Base-by-base conservation (phyloP, 129 eudicot species). In the Arctium minus region DNA sequence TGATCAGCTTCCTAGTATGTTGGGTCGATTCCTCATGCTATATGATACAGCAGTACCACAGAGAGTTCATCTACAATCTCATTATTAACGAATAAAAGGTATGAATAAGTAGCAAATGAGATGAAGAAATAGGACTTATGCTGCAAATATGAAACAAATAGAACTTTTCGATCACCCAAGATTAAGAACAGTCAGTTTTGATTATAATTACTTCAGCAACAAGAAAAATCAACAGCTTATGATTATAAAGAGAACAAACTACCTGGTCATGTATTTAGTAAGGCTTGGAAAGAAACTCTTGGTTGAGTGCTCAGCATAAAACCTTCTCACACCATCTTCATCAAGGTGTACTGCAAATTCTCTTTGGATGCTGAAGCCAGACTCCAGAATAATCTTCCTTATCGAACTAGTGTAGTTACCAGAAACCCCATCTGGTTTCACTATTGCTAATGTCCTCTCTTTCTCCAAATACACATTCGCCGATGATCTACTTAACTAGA, bases 201-300 rank as follows among this genome's bases (percentile, higher is more conserved):
- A 40, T 75, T 27, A 38, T 4, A 37, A 42, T 29, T 18, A 72
- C 44, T 76, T 50, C 5, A 76, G 33, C 33, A 67, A 67, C 31
- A 64, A 64, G 9, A 36, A 37, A 71, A 37, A 13, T 39, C 36
- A 72, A 78, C 35, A 79, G 31, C 3, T 11, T 62, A 22, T 39
- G 17, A 74, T n/a, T 3, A 27, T 40, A 42, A 18, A 3, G 12
- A 18, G 3, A 60, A 62, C 2, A 50, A 44, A 35, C 29, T 87
- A 94, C 98, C 98, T 91, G 0, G 91, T 89, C 91, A 95, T 94
- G 82, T 92, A 95, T n/a, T 87, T 82, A 44, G 92, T 82, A 74
- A 92, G 94, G 85, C 76, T 76, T 36, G 93, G 84, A 89, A 92
- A 91, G 86, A 94, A 94, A 84, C 86, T 83, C 88, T 74, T 92